These are phyloP conservation scores for Hanseniaspora valbyensis DNA, from an alignment of 805 yeast species.

Conservation along the genomic window DNA sequence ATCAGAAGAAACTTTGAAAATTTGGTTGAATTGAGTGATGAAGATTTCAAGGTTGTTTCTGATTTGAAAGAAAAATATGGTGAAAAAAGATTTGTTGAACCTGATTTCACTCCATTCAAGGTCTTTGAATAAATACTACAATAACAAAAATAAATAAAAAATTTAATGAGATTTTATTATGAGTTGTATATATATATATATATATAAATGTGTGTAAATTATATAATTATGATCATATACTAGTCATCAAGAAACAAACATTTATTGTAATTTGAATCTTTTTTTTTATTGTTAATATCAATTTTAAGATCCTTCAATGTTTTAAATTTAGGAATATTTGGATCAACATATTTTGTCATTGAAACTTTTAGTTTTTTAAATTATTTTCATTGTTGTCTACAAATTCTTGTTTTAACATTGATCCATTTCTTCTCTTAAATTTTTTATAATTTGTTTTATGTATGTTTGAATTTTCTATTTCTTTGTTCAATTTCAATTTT, in stretches of 20 bases:
- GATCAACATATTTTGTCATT: constrained; percentile 8
- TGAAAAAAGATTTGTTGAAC: constrained; percentile 14
- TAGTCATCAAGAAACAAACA: neutral
- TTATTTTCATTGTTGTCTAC: neutral
- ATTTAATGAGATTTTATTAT: no score
- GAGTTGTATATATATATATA: no score
- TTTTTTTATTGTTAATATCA: neutral
- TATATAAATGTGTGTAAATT: no score
- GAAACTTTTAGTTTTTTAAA: neutral
- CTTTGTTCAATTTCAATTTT: neutral
- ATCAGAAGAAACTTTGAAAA: constrained; percentile 14
- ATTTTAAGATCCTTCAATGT: constrained; percentile 1
- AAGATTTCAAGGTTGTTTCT: constrained; percentile 9
- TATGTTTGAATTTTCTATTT: no score
- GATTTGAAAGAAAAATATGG: constrained; percentile 10
- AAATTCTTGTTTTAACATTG: neutral
- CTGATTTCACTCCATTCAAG: constrained; percentile 14
- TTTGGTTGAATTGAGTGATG: constrained; percentile 9
- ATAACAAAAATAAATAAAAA: no score
- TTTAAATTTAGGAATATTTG: constrained; percentile 2
- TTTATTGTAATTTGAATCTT: neutral
- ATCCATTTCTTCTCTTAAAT: neutral
- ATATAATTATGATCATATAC: neutral
- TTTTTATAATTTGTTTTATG: neutral
- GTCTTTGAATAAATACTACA: constrained; percentile 8